Percentiles rank a stretch among this genome's conserved stretches.
Conservation (phyloP, 1,284 basidiomycete genomes). For the Moesziomyces parantarcticus region DNA sequence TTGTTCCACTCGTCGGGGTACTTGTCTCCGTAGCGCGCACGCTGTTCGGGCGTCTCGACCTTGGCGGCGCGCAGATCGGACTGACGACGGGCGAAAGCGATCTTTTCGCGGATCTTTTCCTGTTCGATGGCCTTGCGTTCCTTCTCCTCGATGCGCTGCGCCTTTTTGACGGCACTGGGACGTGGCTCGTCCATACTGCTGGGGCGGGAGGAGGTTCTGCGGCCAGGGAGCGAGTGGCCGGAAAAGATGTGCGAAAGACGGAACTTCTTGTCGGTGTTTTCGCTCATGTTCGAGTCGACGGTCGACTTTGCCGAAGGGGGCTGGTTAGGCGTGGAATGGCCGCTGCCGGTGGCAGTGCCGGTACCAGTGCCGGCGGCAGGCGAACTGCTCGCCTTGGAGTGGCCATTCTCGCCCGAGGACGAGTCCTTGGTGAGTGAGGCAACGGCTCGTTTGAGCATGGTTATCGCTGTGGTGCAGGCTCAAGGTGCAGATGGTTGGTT, state of each 20-base stretch:
- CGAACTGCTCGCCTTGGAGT: conserved; percentile 10
- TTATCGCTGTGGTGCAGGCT: background rate
- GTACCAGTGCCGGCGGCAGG: conserved; percentile 11
- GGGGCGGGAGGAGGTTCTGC: conserved; percentile 24
- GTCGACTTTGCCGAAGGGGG: conserved; percentile 29
- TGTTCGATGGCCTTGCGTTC: conserved; percentile 47
- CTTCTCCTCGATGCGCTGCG: conserved; percentile 45
- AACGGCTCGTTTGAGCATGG: conserved; percentile 45
- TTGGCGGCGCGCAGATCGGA: conserved; percentile 49
- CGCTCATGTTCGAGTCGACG: conserved; percentile 24
- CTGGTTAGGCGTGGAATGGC: conserved; percentile 16
- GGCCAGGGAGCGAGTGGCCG: conserved; percentile 19
- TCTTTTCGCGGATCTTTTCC: conserved; percentile 27
- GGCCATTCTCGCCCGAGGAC: conserved; percentile 22
- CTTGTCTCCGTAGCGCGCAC: conserved; percentile 51
- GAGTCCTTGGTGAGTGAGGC: conserved; percentile 32
- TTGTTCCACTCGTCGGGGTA: conserved; percentile 41
- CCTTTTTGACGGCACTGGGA: conserved; percentile 42
- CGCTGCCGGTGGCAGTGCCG: conserved; percentile 13
- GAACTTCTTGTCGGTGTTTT: conserved; percentile 34
- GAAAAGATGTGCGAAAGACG: conserved; percentile 51
- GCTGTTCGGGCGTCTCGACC: conserved; percentile 57
- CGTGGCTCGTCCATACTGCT: conserved; percentile 42
- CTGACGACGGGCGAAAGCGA: conserved; percentile 39
- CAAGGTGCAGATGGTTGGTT: background rate